Base-by-base conservation (phyloP, 73 alveolate genomes). In the Paramecium sexaurelia region DNA sequence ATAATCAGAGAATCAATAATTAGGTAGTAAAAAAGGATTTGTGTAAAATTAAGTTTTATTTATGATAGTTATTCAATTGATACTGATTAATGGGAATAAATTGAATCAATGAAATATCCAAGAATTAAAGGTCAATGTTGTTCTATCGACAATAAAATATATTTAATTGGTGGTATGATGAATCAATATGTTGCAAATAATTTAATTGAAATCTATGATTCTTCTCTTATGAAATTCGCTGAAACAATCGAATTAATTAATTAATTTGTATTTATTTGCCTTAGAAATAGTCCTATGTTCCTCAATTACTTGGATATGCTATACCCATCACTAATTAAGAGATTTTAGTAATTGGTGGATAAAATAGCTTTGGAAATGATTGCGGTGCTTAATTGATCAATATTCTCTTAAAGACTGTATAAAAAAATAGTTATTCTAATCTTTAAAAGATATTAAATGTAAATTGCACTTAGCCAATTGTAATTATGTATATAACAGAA, bases 101-200 rank as follows among this genome's bases (percentile, higher is more conserved):
- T 71, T 5, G 86, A 32, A 35, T 71, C 86, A 15, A 71, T 32
- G 86, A 71, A 71, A 71, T 71, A 29, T 71, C 86, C 86, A 15
- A 71, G 86, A 71, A 71, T 71, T 3, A 9, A 33, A 2, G 86
- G 57, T 5, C 10, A 32, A 36, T 32, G 61, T 35, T 71, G 86
- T 71, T 6, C 7, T 1, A 15, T 36, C 9, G 86, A 71, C 7
- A 15, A 29, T 13, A 32, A 32, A 71, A 29, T 71, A 6, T 71
- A 71, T 36, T 33, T 71, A 33, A 32, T 36, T 33, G 61, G 86
- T 3, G 61, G 86, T 33, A 35, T 71, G 86, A 35, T 11, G 56
- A 71, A 71, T 71, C 2, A 37, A 71, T 32, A 27, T 71, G 29
- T 27, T 1, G 85, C 51, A 2, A 68, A 68, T 68, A 5, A n/a